A percentile compares a stretch with the other conserved stretches of the same genome.
phyloP scores from a whole-genome alignment of 192 early-diverging fungal species.

The Blastocladiella britannica region DNA sequence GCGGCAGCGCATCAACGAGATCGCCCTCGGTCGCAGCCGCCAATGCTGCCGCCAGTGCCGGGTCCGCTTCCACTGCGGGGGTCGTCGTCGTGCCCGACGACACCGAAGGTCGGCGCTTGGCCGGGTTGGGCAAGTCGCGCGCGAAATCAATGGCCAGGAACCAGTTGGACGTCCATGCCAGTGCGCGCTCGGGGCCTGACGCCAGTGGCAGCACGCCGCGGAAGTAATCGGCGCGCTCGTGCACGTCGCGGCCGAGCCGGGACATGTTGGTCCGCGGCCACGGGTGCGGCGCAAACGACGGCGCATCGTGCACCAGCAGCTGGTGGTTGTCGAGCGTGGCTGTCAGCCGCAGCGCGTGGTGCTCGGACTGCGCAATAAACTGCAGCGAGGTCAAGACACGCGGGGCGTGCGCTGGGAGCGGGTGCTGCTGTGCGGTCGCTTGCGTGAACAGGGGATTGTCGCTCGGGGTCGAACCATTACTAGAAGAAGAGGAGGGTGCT shows the following conservation, averaged over 20 bases:
- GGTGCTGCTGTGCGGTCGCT: too few relatives aligned
- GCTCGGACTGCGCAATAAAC: too few relatives aligned
- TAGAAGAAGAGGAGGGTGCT: too few relatives aligned
- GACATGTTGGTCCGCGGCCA: not conserved
- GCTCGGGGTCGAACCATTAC: too few relatives aligned
- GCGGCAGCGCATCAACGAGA: conserved; percentile 2
- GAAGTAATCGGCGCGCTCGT: not conserved
- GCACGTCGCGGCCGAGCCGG: not conserved
- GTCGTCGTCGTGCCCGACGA: not conserved
- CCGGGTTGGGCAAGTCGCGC: not conserved
- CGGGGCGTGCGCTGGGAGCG: too few relatives aligned
- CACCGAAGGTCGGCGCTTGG: conserved; percentile 1
- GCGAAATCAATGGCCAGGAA: not conserved
- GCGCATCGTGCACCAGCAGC: not conserved
- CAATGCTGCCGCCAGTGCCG: not conserved
- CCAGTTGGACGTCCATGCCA: not conserved
- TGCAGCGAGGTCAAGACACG: too few relatives aligned
- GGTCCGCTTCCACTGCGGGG: not conserved
- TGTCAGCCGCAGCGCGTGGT: not conserved
- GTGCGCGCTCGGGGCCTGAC: not conserved
- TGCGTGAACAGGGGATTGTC: too few relatives aligned
- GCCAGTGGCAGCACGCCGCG: not conserved
- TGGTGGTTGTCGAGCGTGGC: not conserved
- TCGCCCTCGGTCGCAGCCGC: conserved; percentile 5
- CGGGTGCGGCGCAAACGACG: not conserved